These are phyloP conservation scores for Mycogone perniciosa DNA, from an alignment of 2,329 filamentous ascomycete genomes.

Conservation along the genomic window DNA sequence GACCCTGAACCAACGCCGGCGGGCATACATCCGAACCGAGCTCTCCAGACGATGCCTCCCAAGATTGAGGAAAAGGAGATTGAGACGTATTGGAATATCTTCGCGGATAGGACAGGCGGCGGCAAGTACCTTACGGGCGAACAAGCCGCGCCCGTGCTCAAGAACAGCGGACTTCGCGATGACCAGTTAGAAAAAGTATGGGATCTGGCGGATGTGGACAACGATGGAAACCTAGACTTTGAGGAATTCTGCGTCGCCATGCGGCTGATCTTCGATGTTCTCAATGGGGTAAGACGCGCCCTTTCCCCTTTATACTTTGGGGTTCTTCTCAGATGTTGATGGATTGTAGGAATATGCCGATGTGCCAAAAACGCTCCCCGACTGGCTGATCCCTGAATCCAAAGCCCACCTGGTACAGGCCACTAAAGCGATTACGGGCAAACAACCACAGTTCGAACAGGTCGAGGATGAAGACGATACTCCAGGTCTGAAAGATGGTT, in stretches of 20 bases:
- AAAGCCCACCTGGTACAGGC: slow-evolving; percentile 88
- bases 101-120: slow-evolving; percentile 52
- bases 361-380: slow-evolving; percentile 78
- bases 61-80: slow-evolving; percentile 58
- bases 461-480: slow-evolving; percentile 79
- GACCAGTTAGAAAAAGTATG: slow-evolving; percentile 92
- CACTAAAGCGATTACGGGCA: slow-evolving; percentile 68
- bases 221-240: slow-evolving; percentile 95
- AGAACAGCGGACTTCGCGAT: slow-evolving; percentile 57
- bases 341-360: slow-evolving; percentile 70
- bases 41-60: slow-evolving; percentile 43
- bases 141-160: slow-evolving; percentile 55
- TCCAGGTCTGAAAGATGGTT: slow-evolving; percentile 84
- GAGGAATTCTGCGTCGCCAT: slow-evolving; percentile 99
- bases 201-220: slow-evolving; percentile 96
- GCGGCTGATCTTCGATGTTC: slow-evolving; percentile 93
- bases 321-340: slow-evolving; percentile 1
- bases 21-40: slow-evolving; percentile 7
- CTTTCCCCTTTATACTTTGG: not conserved
- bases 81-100: slow-evolving; percentile 62
- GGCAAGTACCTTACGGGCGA: slow-evolving; percentile 55
- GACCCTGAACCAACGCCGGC: not conserved
- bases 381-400: slow-evolving; percentile 95
- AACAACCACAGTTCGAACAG: slow-evolving; percentile 75
- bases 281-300: slow-evolving; percentile 69